These are phyloP conservation scores for Ceratorhiza oryzae-sativae DNA, from an alignment of 1,284 basidiomycete species.

Conservation along the genomic window DNA sequence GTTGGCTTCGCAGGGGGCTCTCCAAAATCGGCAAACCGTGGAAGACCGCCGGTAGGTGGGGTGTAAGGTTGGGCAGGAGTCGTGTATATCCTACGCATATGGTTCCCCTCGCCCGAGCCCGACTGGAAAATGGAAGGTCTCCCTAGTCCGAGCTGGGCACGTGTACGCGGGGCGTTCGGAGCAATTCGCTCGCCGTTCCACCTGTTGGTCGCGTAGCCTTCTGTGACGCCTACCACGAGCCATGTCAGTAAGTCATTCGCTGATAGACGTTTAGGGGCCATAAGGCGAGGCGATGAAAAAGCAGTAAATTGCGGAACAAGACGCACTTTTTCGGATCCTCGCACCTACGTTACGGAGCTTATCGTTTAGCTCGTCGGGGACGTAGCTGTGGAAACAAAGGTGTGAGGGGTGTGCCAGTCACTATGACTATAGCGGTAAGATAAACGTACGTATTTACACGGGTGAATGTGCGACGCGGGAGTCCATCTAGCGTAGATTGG, in stretches of 20 bases:
- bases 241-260: conserved; percentile 14
- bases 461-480: conserved; percentile 17
- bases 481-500: background rate
- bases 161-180: conserved; percentile 21
- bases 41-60: conserved; percentile 2
- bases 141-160: conserved; percentile 28
- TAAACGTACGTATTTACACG: conserved; percentile 36
- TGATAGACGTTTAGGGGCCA: conserved; percentile 10
- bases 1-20: conserved; percentile 19
- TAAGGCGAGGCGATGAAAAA: background rate
- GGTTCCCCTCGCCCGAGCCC: conserved; percentile 1
- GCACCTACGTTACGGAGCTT: conserved; percentile 36
- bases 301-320: background rate
- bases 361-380: conserved; percentile 31
- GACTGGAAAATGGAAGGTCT: conserved; percentile 34
- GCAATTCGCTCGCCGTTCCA: conserved; percentile 33
- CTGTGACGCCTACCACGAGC: conserved; percentile 29
- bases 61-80: background rate
- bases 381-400: conserved; percentile 27
- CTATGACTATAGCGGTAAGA: conserved; percentile 17
- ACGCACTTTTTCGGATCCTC: conserved; percentile 40
- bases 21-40: conserved; percentile 36
- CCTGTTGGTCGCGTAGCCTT: conserved; percentile 31
- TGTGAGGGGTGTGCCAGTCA: conserved; percentile 11
- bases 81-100: conserved; percentile 25